phyloP scores from a whole-genome alignment of 805 yeast species.

The Saccharomycopsis fermentans region DNA sequence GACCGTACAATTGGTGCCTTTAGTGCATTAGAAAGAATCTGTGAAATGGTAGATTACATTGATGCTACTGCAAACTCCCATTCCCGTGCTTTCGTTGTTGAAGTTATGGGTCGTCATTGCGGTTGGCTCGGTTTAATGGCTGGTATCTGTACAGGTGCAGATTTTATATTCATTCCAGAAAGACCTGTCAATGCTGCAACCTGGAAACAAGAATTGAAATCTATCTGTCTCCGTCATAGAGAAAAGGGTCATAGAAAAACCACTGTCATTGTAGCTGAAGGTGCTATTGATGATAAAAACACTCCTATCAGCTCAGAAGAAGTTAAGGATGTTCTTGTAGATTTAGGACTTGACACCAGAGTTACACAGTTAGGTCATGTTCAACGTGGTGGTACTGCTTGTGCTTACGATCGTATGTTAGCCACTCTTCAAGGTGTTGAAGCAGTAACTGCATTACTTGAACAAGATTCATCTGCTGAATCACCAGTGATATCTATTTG shows the following conservation, averaged over 20 bases:
- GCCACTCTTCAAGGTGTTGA: constrained; percentile 97
- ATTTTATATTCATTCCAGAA: constrained; percentile 89
- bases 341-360: constrained; percentile 86
- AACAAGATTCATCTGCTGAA: constrained; percentile 74
- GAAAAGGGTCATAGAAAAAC: constrained; percentile 85
- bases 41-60: constrained; percentile 90
- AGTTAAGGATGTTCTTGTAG: constrained; percentile 74
- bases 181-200: constrained; percentile 64
- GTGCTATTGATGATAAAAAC: constrained; percentile 79
- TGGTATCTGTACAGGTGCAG: constrained; percentile 94
- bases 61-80: constrained; percentile 97
- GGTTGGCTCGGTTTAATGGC: constrained; percentile 99
- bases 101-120: constrained; percentile 99
- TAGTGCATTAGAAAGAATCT: constrained; percentile 85
- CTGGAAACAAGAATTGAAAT: constrained; percentile 77
- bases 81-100: constrained; percentile 94
- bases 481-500: constrained; percentile 88
- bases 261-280: constrained; percentile 95
- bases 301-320: constrained; percentile 70
- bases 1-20: constrained; percentile 96
- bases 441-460: constrained; percentile 88
- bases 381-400: constrained; percentile 98
- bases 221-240: constrained; percentile 71
- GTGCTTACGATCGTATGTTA: constrained; percentile 82
- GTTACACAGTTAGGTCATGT: constrained; percentile 95